A percentile compares a stretch with the other conserved stretches of the same genome.
phyloP scores from a whole-genome alignment of 768 basidiomycete species.

The Punctularia strigosozonata region DNA sequence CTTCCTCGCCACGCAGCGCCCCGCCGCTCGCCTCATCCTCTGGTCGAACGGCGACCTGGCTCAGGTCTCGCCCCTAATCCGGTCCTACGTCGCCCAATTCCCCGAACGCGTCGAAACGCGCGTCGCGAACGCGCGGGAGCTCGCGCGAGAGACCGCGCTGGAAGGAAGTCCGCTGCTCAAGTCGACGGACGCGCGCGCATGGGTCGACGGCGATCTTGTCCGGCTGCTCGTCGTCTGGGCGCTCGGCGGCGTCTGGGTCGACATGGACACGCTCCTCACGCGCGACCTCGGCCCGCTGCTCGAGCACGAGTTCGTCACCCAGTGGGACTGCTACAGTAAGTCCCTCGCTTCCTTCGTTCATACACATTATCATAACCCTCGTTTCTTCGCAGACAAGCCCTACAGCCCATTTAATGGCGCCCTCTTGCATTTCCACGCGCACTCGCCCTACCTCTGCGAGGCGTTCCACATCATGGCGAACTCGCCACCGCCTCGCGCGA shows the following conservation, averaged over 20 bases:
- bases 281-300: conserved; percentile 76
- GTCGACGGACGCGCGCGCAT: conserved; percentile 63
- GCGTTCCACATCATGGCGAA: conserved; percentile 85
- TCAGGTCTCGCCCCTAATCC: conserved; percentile 42
- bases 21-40: conserved; percentile 54
- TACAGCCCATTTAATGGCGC: conserved; percentile 85
- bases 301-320: conserved; percentile 94
- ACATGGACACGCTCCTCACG: conserved; percentile 93
- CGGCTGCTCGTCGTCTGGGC: conserved; percentile 81
- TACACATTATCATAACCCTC: conserved; percentile 21
- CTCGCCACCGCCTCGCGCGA: conserved; percentile 56
- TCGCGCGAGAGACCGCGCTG: conserved; percentile 72
- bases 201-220: conserved; percentile 94
- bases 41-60: conserved; percentile 86
- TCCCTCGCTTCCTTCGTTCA: conserved; percentile 8
- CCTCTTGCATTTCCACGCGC: conserved; percentile 81
- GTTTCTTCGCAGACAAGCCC: conserved; percentile 45
- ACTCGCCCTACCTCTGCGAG: conserved; percentile 95
- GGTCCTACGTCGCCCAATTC: conserved; percentile 44
- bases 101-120: conserved; percentile 64
- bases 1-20: conserved; percentile 86
- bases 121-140: conserved; percentile 48
- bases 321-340: conserved; percentile 98
- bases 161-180: conserved; percentile 45
- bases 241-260: conserved; percentile 90